A percentile compares a stretch with the other conserved stretches of the same genome.
These are phyloP conservation scores for Aureobasidium sp. DNA, from an alignment of 2,329 filamentous ascomycete genomes.

Conservation along the genomic window DNA sequence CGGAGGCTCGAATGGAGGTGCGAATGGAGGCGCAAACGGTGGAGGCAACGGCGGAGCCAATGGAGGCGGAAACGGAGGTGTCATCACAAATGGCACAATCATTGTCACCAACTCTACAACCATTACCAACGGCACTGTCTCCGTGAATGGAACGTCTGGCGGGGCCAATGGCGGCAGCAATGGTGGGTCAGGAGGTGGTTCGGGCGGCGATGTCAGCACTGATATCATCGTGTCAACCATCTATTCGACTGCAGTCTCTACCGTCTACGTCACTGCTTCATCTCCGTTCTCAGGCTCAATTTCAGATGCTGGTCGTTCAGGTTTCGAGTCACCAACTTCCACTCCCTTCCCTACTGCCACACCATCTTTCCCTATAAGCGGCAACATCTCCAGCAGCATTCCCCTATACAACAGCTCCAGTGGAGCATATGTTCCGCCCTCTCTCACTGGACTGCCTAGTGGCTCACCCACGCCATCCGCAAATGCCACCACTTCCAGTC, in stretches of 20 bases:
- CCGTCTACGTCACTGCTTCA: background rate
- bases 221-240: conserved; percentile 1
- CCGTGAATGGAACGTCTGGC: conserved; percentile 2
- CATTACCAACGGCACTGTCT: conserved; percentile 1
- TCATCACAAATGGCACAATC: background rate
- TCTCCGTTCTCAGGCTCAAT: background rate
- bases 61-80: background rate
- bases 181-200: conserved; percentile 4
- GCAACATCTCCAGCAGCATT: background rate
- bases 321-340: background rate
- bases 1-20: background rate
- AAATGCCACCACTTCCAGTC: background rate
- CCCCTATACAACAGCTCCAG: conserved; percentile 9
- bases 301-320: background rate
- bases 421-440: background rate
- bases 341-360: background rate
- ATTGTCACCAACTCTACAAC: conserved; percentile 9
- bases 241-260: conserved; percentile 4
- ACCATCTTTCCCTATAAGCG: background rate
- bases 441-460: background rate
- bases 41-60: background rate
- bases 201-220: conserved; percentile 6
- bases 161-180: conserved; percentile 1
- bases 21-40: no score
- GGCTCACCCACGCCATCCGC: background rate